phyloP scores from a whole-genome alignment of 352 stramenopile species.

The Globisporangium alternatum region DNA sequence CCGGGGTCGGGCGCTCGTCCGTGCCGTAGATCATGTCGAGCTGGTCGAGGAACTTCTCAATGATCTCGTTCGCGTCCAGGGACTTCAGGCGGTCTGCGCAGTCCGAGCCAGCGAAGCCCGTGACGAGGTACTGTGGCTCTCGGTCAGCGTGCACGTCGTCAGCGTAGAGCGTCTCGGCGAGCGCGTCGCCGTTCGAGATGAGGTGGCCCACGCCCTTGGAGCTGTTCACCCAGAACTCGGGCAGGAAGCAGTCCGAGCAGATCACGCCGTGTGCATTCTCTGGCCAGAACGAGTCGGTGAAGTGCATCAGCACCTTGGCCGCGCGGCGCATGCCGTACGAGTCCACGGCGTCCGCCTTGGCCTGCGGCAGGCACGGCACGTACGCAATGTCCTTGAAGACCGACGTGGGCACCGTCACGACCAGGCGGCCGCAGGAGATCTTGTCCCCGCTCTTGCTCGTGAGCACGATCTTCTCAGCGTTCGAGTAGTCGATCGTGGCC shows the following conservation, averaged over 20 bases:
- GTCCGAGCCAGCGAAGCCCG: slow-evolving; percentile 63
- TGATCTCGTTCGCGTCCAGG: slow-evolving; percentile 48
- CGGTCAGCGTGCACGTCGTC: slow-evolving; percentile 4
- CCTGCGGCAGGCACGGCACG: slow-evolving; percentile 44
- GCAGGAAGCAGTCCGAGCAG: slow-evolving; percentile 79
- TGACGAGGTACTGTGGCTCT: slow-evolving; percentile 66
- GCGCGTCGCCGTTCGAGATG: slow-evolving; percentile 50
- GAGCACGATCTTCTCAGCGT: slow-evolving; percentile 44
- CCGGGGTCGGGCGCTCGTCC: slow-evolving; percentile 47
- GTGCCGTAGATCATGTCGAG: slow-evolving; percentile 77
- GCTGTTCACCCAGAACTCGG: slow-evolving; percentile 84
- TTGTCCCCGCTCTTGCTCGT: slow-evolving; percentile 54
- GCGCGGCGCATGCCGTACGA: slow-evolving; percentile 76
- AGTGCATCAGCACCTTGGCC: slow-evolving; percentile 77
- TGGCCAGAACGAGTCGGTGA: slow-evolving; percentile 64
- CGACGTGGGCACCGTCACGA: slow-evolving; percentile 75
- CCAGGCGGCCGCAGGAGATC: slow-evolving; percentile 53
- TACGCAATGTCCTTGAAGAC: slow-evolving; percentile 79
- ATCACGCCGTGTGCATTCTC: slow-evolving; percentile 73
- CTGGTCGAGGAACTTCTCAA: slow-evolving; percentile 63
- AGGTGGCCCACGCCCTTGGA: slow-evolving; percentile 61
- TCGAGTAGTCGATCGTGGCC: slow-evolving; percentile 51
- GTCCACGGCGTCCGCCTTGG: slow-evolving; percentile 53
- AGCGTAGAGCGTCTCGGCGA: slow-evolving; percentile 13
- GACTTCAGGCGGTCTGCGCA: slow-evolving; percentile 56